Base-by-base conservation (phyloP, 2,329 filamentous ascomycete genomes). In the Bipolaris zeicola region DNA sequence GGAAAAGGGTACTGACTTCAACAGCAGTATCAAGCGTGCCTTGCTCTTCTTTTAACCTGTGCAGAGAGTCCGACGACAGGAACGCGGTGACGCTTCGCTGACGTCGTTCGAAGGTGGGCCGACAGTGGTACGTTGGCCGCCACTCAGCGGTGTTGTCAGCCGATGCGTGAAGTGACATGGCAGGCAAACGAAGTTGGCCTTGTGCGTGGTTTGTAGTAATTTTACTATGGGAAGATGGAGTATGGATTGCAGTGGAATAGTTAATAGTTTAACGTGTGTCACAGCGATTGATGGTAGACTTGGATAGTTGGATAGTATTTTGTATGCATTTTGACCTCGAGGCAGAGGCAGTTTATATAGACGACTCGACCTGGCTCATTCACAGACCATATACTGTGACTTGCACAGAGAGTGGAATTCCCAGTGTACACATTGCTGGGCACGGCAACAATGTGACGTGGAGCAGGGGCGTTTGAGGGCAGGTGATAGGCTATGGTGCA, bases 401-500 rank as follows among this genome's bases (percentile, higher is more conserved):
- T 13, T 45, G 11, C 26, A 57, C 39, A 55, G 50, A 58, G 45
- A 42, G 37, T 42, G 48, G n/a, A 44, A 52, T 33, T 37, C 24
- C 31, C 55, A 61, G 50, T 62, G 54, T 52, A 22, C 42, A 45
- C 43, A 50, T 48, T 48, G 46, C 46, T 51, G 18, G 39, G 16
- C 18, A 41, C 52, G 43, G 51, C 45, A 34, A 18, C 36, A 31
- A 57, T 53, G 51, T 58, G n/a, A 58, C 50, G 50, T 34, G 50
- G 42, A 47, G 44, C 34, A 52, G 48, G 53, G 54, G 57, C 54
- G 50, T 58, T 36, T 48, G 48, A 52, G 37, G 50, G 46, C 33
- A 52, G 18, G 39, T 39, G 24, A 44, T 42, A 33, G 50, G 38
- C 50, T 22, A 38, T 13, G 33, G 26, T 26, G 24, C 46, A 33